Base-by-base conservation (phyloP, 1,284 basidiomycete species). In the Fomitopsis palustris region DNA sequence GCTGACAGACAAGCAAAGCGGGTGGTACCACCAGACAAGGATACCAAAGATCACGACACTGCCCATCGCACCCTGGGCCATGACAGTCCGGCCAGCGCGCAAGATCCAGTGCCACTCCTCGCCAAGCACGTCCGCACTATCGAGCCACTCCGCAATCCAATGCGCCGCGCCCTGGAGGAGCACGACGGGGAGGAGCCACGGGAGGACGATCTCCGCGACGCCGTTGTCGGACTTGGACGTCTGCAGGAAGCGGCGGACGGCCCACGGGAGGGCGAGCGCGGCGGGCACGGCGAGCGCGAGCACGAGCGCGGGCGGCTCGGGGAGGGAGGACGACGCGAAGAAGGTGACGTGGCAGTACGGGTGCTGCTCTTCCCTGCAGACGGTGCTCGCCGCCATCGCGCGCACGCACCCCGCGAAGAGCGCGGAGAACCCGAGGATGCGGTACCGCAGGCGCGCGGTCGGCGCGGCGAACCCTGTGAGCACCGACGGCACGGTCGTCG, bases 321-420 rank as follows among this genome's bases (percentile, higher is more conserved):
- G 82, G 2, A 86, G 74, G 1, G 86, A 83, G 0, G 87, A 83
- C 0, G 88, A 87, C 0, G 86, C 78, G 71, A 92, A 96, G 77
- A 96, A 98, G 0, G 94, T 95, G 55, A 94, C 88, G 58, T 82
- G 78, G 71, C 96, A 98, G 70, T 83, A 89, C 0, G 93, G 89
- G 51, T 92, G 88, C 73, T 98, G 96, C 71, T 99, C 97, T 72
- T 99, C 97, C 56, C 97, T 80, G 70, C 96, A 99, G 0, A 96
- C 86, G 0, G 94, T 93, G 68, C 88, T 90, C 57, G 83, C 72
- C 0, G 86, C 81, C 70, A 94, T 88, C 14, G 93, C 69, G 10
- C 96, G 85, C 5, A 90, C 81, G 61, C 88, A 86, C n/a, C 84
- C 66, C 0, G 88, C 84, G 61, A 90, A 88, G 3, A 90, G 69